Percentiles rank a stretch among this genome's conserved stretches.
Conservation (phyloP, 257 asterid species). For the Leonotis leonurus region DNA sequence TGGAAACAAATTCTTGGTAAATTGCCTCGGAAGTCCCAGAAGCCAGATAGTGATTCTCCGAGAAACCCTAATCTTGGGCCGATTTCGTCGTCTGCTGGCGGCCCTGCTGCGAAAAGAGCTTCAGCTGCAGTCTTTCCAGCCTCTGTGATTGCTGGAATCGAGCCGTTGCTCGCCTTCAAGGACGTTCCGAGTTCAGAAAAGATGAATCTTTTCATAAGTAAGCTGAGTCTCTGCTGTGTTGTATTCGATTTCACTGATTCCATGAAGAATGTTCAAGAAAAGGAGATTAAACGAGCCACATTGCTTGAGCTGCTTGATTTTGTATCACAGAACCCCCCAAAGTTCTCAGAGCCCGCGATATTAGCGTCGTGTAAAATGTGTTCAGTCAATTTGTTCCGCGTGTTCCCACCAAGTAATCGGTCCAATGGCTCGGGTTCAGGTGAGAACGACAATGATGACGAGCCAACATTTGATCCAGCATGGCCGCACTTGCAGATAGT, state of each 20-base stretch:
- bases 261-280: constrained; percentile 45
- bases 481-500: constrained; percentile 85
- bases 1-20: constrained; percentile 68
- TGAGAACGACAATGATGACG: constrained; percentile 61
- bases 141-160: constrained; percentile 63
- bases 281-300: constrained; percentile 68
- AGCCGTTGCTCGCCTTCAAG: constrained; percentile 78
- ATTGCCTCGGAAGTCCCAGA: constrained; percentile 60
- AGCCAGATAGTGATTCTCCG: constrained; percentile 36
- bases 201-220: constrained; percentile 80
- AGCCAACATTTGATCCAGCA: constrained; percentile 79
- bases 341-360: constrained; percentile 65
- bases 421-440: constrained; percentile 23
- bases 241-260: constrained; percentile 75
- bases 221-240: constrained; percentile 82
- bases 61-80: constrained; percentile 36
- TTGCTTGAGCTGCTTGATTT: constrained; percentile 77
- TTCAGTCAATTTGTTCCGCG: constrained; percentile 70
- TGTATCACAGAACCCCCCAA: constrained; percentile 55
- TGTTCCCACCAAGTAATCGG: constrained; percentile 54
- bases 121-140: constrained; percentile 69
- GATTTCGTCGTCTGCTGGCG: constrained; percentile 18
- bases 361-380: constrained; percentile 81
- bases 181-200: constrained; percentile 67
- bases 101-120: constrained; percentile 40